Evolutionary conservation across 768 basidiomycete species (phyloP).

Genomic region (Russula ochroleuca): DNA sequence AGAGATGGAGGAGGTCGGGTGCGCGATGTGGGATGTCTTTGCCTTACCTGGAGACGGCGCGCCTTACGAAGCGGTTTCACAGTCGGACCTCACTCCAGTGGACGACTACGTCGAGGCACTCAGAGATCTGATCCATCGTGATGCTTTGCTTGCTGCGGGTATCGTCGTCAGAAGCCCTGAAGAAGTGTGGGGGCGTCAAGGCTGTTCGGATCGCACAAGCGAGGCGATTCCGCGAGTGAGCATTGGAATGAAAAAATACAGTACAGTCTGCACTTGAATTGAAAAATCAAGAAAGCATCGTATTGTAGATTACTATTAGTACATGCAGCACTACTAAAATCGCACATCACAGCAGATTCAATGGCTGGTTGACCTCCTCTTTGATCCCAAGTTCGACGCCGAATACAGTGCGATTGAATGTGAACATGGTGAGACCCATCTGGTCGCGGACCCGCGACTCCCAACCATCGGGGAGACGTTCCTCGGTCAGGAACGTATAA

Average conservation of each 20-base stretch:
- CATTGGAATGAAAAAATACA: too few relatives aligned
- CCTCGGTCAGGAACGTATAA: conserved; percentile 54
- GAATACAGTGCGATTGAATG: conserved; percentile 45
- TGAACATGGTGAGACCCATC: conserved; percentile 54
- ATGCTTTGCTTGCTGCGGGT: too few relatives aligned
- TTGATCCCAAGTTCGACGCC: conserved; percentile 34
- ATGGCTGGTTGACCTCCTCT: conserved; percentile 30
- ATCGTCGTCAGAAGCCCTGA: background rate
- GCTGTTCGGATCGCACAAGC: conserved; percentile 16
- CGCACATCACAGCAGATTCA: background rate
- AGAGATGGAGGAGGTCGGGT: conserved; percentile 68
- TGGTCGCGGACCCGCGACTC: conserved; percentile 54
- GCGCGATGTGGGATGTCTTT: conserved; percentile 50
- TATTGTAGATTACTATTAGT: background rate
- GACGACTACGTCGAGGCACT: too few relatives aligned
- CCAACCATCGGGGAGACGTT: conserved; percentile 68
- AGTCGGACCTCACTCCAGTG: too few relatives aligned
- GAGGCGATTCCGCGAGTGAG: conserved; percentile 15
- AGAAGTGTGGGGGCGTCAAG: too few relatives aligned
- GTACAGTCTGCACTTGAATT: too few relatives aligned
- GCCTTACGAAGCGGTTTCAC: too few relatives aligned
- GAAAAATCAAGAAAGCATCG: background rate
- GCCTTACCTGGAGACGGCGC: conserved; percentile 15
- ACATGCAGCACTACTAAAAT: background rate
- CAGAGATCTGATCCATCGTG: too few relatives aligned